phyloP scores from a whole-genome alignment of 1,284 basidiomycete species.

The Naganishia sp. region DNA sequence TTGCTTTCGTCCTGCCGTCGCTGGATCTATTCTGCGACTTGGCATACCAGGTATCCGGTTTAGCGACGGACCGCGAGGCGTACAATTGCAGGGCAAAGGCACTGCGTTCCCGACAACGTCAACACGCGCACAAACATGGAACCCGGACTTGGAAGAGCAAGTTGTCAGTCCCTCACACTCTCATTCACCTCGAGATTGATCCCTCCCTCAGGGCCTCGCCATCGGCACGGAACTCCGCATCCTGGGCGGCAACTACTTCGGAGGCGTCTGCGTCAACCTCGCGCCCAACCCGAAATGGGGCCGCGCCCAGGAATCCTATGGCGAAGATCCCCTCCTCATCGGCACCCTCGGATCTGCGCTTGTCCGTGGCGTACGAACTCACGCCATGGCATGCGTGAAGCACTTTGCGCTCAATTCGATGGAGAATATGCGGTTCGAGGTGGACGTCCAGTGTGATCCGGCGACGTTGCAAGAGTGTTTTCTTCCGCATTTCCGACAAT shows the following conservation, averaged over 20 bases:
- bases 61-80: conserved; percentile 19
- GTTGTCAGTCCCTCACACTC: background rate
- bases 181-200: background rate
- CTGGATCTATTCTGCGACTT: conserved; percentile 4
- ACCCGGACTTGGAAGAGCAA: conserved; percentile 13
- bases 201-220: conserved; percentile 2
- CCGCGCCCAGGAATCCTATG: conserved; percentile 22
- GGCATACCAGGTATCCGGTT: conserved; percentile 23
- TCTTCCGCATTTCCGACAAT: conserved; percentile 25
- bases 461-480: conserved; percentile 19
- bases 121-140: conserved; percentile 6
- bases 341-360: conserved; percentile 14
- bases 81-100: background rate
- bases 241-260: conserved; percentile 23
- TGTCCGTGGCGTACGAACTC: conserved; percentile 1
- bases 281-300: conserved; percentile 26
- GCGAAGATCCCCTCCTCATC: conserved; percentile 25
- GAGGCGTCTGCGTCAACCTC: conserved; percentile 23
- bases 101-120: conserved; percentile 17
- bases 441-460: conserved; percentile 11
- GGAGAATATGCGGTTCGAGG: conserved; percentile 22
- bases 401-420: conserved; percentile 29
- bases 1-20: background rate
- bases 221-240: conserved; percentile 24
- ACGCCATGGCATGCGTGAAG: conserved; percentile 27